Conservation (phyloP, 2,329 filamentous ascomycete species). For the Arthrocladium fulminans region DNA sequence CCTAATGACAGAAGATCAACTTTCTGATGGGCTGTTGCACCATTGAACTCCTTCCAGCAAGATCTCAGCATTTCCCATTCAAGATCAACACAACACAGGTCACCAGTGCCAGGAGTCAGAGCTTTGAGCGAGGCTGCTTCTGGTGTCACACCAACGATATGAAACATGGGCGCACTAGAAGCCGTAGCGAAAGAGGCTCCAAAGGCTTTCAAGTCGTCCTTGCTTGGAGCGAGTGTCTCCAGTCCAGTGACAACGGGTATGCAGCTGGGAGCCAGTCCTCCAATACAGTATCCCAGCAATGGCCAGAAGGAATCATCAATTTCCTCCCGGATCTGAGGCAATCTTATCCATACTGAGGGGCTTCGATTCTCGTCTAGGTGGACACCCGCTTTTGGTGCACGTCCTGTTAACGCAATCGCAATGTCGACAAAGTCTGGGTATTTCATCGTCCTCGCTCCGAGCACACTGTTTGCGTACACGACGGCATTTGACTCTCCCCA, state of each 20-base stretch:
- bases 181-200: constrained; percentile 38
- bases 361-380: constrained; percentile 24
- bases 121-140: constrained; percentile 24
- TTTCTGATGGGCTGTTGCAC: constrained; percentile 1
- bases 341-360: constrained; percentile 8
- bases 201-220: constrained; percentile 36
- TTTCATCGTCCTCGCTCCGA: constrained; percentile 38
- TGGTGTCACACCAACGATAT: constrained; percentile 34
- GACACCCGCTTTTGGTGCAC: constrained; percentile 25
- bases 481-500: constrained; percentile 43
- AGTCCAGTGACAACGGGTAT: constrained; percentile 34
- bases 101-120: not conserved
- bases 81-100: not conserved
- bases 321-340: not conserved
- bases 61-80: not conserved
- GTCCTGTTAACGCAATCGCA: constrained; percentile 36
- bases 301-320: constrained; percentile 33
- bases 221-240: constrained; percentile 19
- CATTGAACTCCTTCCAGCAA: constrained; percentile 18
- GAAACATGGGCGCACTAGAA: constrained; percentile 38
- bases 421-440: constrained; percentile 41
- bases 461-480: constrained; percentile 39
- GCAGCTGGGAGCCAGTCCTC: constrained; percentile 23
- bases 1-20: constrained; percentile 37
- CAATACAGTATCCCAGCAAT: constrained; percentile 33